Conservation (phyloP, 495 filamentous ascomycete species). For the Penicillium bialowiezense region DNA sequence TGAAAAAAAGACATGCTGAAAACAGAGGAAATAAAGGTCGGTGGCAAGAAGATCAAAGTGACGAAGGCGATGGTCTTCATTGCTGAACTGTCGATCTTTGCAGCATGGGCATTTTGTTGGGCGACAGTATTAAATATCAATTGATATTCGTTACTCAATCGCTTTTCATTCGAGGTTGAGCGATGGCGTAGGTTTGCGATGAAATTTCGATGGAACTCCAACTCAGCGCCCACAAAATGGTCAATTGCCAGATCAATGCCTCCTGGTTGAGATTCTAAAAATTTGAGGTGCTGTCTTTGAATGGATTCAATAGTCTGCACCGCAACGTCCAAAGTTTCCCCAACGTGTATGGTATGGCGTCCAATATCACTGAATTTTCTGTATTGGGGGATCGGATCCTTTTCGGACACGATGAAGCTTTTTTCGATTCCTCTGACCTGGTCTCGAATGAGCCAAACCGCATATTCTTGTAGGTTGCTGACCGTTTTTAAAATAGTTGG, state of each 20-base stretch:
- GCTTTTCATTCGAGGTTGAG: conserved; percentile 37
- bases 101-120: conserved; percentile 34
- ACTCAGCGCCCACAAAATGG: neutral
- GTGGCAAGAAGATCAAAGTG: conserved; percentile 35
- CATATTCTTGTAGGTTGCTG: conserved; percentile 14
- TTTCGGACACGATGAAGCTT: neutral
- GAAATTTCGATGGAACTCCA: conserved; percentile 12
- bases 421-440: conserved; percentile 24
- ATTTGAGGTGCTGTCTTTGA: conserved; percentile 23
- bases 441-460: conserved; percentile 28
- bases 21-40: conserved; percentile 37
- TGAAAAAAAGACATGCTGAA: conserved; percentile 40
- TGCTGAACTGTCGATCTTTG: conserved; percentile 33
- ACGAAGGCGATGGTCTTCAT: conserved; percentile 35
- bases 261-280: neutral
- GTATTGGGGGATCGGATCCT: conserved; percentile 42
- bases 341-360: conserved; percentile 47
- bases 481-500: conserved; percentile 14
- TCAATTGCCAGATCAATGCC: neutral
- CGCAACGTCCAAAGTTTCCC: conserved; percentile 41
- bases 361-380: conserved; percentile 43
- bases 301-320: conserved; percentile 34
- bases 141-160: conserved; percentile 44
- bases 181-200: conserved; percentile 36
- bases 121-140: conserved; percentile 36